phyloP scores from a whole-genome alignment of 2,329 filamentous ascomycete species.

The Thelonectria blattea region DNA sequence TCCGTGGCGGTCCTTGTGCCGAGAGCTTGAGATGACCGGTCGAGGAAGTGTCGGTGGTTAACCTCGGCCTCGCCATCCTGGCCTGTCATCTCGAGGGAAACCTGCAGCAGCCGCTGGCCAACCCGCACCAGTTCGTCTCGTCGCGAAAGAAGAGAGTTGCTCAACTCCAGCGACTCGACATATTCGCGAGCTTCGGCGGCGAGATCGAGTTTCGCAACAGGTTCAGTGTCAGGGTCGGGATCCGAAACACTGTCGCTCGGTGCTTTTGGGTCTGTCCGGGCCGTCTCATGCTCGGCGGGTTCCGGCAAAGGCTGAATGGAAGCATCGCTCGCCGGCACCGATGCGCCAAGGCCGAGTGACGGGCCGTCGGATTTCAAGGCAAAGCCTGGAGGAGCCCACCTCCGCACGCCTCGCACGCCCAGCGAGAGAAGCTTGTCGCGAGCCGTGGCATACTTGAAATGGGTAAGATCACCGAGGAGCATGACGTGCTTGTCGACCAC shows the following conservation, averaged over 20 bases:
- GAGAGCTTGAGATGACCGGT: conserved; percentile 8
- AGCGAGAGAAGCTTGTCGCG: conserved; percentile 28
- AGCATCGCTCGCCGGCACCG: conserved; percentile 25
- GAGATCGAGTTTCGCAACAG: conserved; percentile 14
- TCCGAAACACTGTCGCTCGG: background rate
- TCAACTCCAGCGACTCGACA: conserved; percentile 19
- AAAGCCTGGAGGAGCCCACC: conserved; percentile 17
- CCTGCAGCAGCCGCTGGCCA: conserved; percentile 29
- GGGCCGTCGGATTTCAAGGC: background rate
- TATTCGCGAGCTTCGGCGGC: conserved; percentile 21
- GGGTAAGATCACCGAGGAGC: conserved; percentile 21
- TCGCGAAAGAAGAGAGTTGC: conserved; percentile 15
- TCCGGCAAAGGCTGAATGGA: conserved; percentile 16
- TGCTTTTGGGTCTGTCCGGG: background rate
- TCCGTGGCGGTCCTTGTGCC: conserved; percentile 12
- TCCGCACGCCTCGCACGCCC: conserved; percentile 18
- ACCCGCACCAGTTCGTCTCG: conserved; percentile 25
- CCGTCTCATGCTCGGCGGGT: background rate
- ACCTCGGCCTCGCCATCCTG: conserved; percentile 11
- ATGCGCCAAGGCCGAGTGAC: conserved; percentile 17
- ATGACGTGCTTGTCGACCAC: conserved; percentile 27
- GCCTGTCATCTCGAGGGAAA: conserved; percentile 7
- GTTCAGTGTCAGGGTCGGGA: background rate
- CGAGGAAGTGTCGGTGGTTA: conserved; percentile 22
- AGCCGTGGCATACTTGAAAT: conserved; percentile 23